Base-by-base conservation (phyloP, 176 grass and related monocot species). In the Aegilops bicornis region DNA sequence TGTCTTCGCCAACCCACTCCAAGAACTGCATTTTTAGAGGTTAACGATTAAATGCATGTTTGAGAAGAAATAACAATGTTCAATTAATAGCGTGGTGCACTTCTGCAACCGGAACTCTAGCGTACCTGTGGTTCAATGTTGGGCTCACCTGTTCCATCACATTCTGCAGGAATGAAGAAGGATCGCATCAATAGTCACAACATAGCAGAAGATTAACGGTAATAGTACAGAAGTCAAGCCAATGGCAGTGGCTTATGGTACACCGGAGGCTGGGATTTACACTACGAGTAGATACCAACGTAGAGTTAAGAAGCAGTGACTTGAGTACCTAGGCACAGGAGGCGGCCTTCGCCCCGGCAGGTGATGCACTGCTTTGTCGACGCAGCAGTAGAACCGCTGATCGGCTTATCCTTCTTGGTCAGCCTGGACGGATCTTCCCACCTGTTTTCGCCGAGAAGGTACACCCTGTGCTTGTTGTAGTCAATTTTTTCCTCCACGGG, bases 361-460 rank as follows among this genome's bases (percentile, higher is more conserved):
- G 97, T 86, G 50, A 94, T 42, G 87, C 92, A 98, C 74, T 92
- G 88, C 71, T 76, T 96, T 19, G 74, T 39, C 54, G 83, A 69
- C 27, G 69, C 75, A 23, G n/a, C 25, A 56, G 52, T 79, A 56
- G 58, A 32, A 58, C 65, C 86, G 65, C 24, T 84, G 50, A 66
- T 19, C 42, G 85, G 66, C 85, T 78, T 92, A 79, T 92, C 89
- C 67, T 82, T 92, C 61, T 86, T 48, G 48, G 85, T 76, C 24
- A 98, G 50, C 39, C 88, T 98, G 71, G 97, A 85, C 36, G 92
- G 77, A 22, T 98, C 97, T 90, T 98, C 97, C 97, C 97, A 98
- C 66, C 97, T 87, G 82, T 98, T 98, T 87, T 98, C 97, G 32
- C 97, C 97, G 16, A 98, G 79, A 82, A 98, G 89, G 86, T 96